phyloP scores from a whole-genome alignment of 192 early-diverging fungal genomes.

The Mortierella alpina region DNA sequence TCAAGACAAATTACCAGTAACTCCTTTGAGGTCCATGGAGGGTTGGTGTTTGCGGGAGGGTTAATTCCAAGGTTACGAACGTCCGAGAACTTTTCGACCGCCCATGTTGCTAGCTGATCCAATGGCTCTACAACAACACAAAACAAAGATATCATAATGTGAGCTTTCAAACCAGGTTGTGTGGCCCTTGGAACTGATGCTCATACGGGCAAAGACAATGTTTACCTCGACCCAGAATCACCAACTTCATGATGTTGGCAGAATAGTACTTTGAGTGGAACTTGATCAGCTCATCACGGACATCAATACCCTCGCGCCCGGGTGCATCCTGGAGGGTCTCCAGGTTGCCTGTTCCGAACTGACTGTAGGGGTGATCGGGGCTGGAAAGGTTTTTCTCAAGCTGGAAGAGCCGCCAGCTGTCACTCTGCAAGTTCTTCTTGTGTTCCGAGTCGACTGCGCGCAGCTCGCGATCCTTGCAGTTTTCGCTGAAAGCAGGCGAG shows the following conservation, averaged over 20 bases:
- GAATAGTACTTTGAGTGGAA: slow-evolving; percentile 94
- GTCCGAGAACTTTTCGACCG: slow-evolving; percentile 80
- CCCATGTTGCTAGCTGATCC: slow-evolving; percentile 87
- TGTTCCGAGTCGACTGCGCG: slow-evolving; percentile 97
- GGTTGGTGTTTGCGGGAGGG: slow-evolving; percentile 76
- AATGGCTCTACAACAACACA: slow-evolving; percentile 74
- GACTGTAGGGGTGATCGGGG: slow-evolving; percentile 82
- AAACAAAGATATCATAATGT: not conserved
- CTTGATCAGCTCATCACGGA: slow-evolving; percentile 85
- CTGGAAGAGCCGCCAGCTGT: slow-evolving; percentile 91
- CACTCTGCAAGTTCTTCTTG: slow-evolving; percentile 94
- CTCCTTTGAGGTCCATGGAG: slow-evolving; percentile 78
- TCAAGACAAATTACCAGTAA: slow-evolving; percentile 58
- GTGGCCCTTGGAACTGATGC: no score
- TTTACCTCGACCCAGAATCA: slow-evolving; percentile 82
- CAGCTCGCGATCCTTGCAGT: slow-evolving; percentile 93
- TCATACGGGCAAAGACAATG: not conserved
- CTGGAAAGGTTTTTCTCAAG: slow-evolving; percentile 84
- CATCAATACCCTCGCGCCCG: slow-evolving; percentile 74
- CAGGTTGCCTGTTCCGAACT: slow-evolving; percentile 94
- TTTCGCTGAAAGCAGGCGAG: slow-evolving; percentile 85
- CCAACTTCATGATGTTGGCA: slow-evolving; percentile 95
- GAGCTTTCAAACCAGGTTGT: not conserved
- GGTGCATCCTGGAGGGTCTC: slow-evolving; percentile 84
- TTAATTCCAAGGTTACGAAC: slow-evolving; percentile 80